Evolutionary conservation across 345 rosid genomes (phyloP), one percentile per base, ranked within the genome.

Genomic region (Salix udensis): DNA sequence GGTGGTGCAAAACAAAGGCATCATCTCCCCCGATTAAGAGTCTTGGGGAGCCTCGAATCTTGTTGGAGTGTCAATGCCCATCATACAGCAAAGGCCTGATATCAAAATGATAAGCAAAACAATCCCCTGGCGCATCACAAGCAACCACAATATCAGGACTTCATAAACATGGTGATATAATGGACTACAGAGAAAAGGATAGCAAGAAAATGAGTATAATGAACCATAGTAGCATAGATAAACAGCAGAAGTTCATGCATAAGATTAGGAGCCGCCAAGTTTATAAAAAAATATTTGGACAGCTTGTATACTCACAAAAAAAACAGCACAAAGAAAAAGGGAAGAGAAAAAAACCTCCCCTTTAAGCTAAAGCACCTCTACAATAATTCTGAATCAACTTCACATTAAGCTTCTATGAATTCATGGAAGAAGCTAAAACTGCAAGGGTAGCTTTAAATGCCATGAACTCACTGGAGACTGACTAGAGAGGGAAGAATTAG

Each of bases 31-130:
- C 64, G 3, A 31, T 91, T 77, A 96, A 74, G 97, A 89, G 42
- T 92, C 99, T 79, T 93, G 97, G 18, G 97, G 97, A n/a, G 91
- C 82, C 91, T 96, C 97, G 79, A 96, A 96, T 89, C 96, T 87
- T 18, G 95, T 82, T 9, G 98, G 99, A 2, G 98, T 92, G 77
- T 93, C 98, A 70, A 96, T 96, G 83, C 97, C 97, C 89, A 90
- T 89, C 99, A 96, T 96, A 82, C 97, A 93, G 85, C 98, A 89
- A 68, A 96, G 96, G 73, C 99, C 98, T 39, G 94, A 89, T 80
- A 96, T 85, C 77, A 96, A 86, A 76, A 96, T 96, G 70, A 93
- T 70, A 68, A 96, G 97, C 80, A 96, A 85, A 67, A 92, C 95
- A 81, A 92, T 82, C 74, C 91, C 98, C 99, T 96, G 94, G 64